These are phyloP conservation scores for Elsinoe arachidis DNA, from an alignment of 2,329 filamentous ascomycete genomes.

Conservation along the genomic window DNA sequence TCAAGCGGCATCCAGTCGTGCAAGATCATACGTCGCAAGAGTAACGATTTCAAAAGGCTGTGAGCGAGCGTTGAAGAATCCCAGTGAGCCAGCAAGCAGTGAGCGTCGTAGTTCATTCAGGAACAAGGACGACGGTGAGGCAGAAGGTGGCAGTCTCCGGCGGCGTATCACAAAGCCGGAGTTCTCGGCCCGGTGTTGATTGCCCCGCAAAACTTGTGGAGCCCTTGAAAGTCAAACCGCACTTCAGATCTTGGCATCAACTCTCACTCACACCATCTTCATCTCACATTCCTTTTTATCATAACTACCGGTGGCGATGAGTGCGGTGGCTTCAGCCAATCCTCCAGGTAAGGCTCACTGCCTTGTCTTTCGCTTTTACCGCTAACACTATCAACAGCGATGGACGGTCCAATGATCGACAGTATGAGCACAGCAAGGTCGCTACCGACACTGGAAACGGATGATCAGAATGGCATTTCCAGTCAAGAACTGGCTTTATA, in stretches of 20 bases:
- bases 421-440: conserved; percentile 19
- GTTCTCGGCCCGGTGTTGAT: too few species aligned
- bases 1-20: too few species aligned
- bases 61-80: too few species aligned
- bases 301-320: neutral
- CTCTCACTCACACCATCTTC: neutral
- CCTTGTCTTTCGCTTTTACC: neutral
- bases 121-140: too few species aligned
- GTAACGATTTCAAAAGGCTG: too few species aligned
- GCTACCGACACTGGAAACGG: conserved; percentile 13
- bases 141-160: neutral
- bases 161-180: too few species aligned
- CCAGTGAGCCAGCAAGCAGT: too few species aligned
- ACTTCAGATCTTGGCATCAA: neutral
- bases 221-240: neutral
- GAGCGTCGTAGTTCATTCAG: too few species aligned
- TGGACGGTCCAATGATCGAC: conserved; percentile 6
- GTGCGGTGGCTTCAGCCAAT: neutral
- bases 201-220: neutral
- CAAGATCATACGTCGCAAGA: too few species aligned
- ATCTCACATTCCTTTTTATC: too few species aligned
- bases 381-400: neutral
- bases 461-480: conserved; percentile 20
- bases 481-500: conserved; percentile 93
- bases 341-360: neutral